Percentiles rank a stretch among this genome's conserved stretches.
These are phyloP conservation scores for Spergularia marina DNA, from an alignment of 148 eudicot species.

Conservation along the genomic window DNA sequence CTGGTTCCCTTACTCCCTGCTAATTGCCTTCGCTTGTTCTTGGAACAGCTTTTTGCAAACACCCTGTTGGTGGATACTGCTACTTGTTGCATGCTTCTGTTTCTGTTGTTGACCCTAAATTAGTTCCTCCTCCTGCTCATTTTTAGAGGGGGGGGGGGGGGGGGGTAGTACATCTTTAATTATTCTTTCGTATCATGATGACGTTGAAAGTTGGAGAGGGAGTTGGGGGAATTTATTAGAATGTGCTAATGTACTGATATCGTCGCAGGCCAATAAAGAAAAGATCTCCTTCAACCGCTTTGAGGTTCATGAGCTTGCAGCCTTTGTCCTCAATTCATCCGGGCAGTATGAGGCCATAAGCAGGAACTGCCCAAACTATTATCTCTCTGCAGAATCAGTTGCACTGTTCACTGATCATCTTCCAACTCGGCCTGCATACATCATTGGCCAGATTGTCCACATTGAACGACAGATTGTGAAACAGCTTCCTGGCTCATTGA, in stretches of 20 bases:
- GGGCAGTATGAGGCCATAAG: slow-evolving; percentile 92
- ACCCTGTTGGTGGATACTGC: no score
- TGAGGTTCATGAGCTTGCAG: slow-evolving; percentile 92
- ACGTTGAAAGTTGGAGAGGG: background rate
- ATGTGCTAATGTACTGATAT: background rate
- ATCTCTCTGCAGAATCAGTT: slow-evolving; percentile 81
- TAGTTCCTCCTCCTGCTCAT: no score
- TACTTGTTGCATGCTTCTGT: no score
- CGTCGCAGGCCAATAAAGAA: slow-evolving; percentile 81
- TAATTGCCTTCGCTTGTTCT: no score
- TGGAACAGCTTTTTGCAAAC: no score
- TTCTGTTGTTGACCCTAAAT: no score
- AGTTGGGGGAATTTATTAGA: background rate
- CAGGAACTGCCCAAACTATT: slow-evolving; percentile 70
- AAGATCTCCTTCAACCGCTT: slow-evolving; percentile 76
- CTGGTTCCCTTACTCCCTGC: no score
- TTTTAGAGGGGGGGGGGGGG: no score
- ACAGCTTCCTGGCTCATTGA: slow-evolving; percentile 27
- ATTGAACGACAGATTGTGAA: slow-evolving; percentile 67
- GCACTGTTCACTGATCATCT: slow-evolving; percentile 83
- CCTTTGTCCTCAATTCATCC: slow-evolving; percentile 70
- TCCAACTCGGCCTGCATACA: slow-evolving; percentile 63
- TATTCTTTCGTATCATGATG: no score
- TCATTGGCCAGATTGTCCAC: slow-evolving; percentile 89
- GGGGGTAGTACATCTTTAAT: no score